These are phyloP conservation scores for Phytophthora fragariae DNA, from an alignment of 352 stramenopile species.

Conservation along the genomic window DNA sequence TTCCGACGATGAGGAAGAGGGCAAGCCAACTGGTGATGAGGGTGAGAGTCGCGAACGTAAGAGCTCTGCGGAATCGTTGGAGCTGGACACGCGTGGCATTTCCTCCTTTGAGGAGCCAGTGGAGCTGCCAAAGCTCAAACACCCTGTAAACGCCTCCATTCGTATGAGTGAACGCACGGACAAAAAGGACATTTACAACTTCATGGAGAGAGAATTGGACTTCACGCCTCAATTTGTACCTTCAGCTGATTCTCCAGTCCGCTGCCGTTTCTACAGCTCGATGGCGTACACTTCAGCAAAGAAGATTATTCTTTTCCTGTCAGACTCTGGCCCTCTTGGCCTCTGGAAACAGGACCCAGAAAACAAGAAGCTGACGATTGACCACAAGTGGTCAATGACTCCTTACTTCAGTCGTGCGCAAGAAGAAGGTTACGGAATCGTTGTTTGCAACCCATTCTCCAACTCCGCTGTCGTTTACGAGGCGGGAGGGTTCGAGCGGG, in stretches of 20 bases:
- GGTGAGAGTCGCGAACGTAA: slow-evolving; percentile 53
- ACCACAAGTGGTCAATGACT: slow-evolving; percentile 92
- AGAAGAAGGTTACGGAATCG: slow-evolving; percentile 86
- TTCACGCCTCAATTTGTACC: slow-evolving; percentile 89
- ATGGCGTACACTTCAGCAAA: slow-evolving; percentile 90
- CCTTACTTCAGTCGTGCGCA: slow-evolving; percentile 85
- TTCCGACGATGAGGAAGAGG: slow-evolving; percentile 31
- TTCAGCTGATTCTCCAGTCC: slow-evolving; percentile 86
- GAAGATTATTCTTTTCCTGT: slow-evolving; percentile 88
- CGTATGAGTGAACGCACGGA: slow-evolving; percentile 56
- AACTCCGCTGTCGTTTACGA: slow-evolving; percentile 91
- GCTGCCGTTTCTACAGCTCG: slow-evolving; percentile 88
- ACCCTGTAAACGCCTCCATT: slow-evolving; percentile 43
- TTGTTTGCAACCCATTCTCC: slow-evolving; percentile 90
- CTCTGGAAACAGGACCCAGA: slow-evolving; percentile 86
- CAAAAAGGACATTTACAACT: slow-evolving; percentile 90
- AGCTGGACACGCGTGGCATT: slow-evolving; percentile 84
- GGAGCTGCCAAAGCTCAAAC: slow-evolving; percentile 43
- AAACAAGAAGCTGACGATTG: slow-evolving; percentile 57
- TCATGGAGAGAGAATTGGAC: slow-evolving; percentile 86
- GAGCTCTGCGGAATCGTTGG: slow-evolving; percentile 81
- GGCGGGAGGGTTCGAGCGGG: slow-evolving; percentile 86
- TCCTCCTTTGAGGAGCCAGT: slow-evolving; percentile 71
- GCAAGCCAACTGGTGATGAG: slow-evolving; percentile 36
- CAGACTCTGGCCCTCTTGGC: slow-evolving; percentile 84